phyloP scores from a whole-genome alignment of 2,329 filamentous ascomycete genomes.

The Verticillium zaregamsianum region DNA sequence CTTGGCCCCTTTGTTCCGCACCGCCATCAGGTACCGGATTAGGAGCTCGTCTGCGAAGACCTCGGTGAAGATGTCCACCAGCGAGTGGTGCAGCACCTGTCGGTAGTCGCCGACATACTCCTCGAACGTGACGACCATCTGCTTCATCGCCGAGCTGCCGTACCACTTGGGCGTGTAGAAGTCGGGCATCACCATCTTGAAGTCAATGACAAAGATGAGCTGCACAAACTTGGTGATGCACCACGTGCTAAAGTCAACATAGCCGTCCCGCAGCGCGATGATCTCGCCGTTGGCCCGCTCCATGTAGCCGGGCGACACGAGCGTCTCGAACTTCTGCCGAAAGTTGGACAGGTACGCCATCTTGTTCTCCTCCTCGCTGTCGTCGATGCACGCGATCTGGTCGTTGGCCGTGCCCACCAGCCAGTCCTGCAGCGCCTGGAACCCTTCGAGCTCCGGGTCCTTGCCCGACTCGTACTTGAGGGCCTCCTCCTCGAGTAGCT shows the following conservation, averaged over 20 bases:
- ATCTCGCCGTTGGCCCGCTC: slow-evolving; percentile 71
- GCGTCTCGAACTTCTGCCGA: slow-evolving; percentile 73
- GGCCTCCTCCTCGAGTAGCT: slow-evolving; percentile 82
- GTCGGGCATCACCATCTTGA: slow-evolving; percentile 74
- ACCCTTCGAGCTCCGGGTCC: slow-evolving; percentile 55
- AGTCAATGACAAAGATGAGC: slow-evolving; percentile 88
- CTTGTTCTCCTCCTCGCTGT: slow-evolving; percentile 71
- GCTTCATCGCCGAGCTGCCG: slow-evolving; percentile 77
- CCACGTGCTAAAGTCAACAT: slow-evolving; percentile 91
- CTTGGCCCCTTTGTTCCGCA: slow-evolving; percentile 86
- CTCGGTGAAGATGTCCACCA: slow-evolving; percentile 88
- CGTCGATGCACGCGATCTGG: slow-evolving; percentile 97
- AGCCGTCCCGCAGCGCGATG: slow-evolving; percentile 75
- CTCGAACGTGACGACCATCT: slow-evolving; percentile 91
- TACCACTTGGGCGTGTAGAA: slow-evolving; percentile 96
- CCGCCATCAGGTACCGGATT: slow-evolving; percentile 74
- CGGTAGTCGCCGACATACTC: slow-evolving; percentile 91
- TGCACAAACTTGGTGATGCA: slow-evolving; percentile 84
- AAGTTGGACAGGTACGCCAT: slow-evolving; percentile 84
- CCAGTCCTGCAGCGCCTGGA: slow-evolving; percentile 89
- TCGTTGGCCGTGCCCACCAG: slow-evolving; percentile 96
- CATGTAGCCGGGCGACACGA: slow-evolving; percentile 77
- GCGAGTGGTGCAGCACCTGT: slow-evolving; percentile 75
- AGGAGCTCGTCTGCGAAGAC: slow-evolving; percentile 91
- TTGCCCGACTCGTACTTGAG: slow-evolving; percentile 61